phyloP scores from a whole-genome alignment of 2,329 filamentous ascomycete genomes.

The Aciculosporium take region DNA sequence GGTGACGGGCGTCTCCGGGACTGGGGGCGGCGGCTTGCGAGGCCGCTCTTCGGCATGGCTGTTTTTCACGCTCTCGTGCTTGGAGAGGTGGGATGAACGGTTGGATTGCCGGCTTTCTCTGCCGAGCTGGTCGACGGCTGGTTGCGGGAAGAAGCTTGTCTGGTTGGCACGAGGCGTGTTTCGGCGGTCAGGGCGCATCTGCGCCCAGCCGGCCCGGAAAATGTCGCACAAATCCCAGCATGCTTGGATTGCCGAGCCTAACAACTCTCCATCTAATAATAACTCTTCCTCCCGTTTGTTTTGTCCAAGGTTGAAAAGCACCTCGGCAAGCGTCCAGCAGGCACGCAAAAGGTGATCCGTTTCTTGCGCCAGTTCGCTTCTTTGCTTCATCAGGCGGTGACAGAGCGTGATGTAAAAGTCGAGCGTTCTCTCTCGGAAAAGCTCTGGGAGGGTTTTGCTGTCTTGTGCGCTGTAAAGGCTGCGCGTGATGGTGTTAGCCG shows the following conservation, averaged over 20 bases:
- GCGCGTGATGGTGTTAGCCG: background rate
- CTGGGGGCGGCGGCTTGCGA: conserved; percentile 31
- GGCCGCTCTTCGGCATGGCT: conserved; percentile 31
- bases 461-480: conserved; percentile 84
- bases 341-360: conserved; percentile 72
- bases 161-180: conserved; percentile 75
- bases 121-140: conserved; percentile 34
- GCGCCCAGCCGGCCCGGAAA: conserved; percentile 83
- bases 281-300: conserved; percentile 59
- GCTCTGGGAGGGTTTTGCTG: conserved; percentile 59
- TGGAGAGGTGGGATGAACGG: conserved; percentile 36
- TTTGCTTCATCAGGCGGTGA: conserved; percentile 91
- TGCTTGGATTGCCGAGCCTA: conserved; percentile 78
- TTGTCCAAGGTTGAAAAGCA: conserved; percentile 82
- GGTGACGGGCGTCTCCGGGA: conserved; percentile 84
- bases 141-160: conserved; percentile 48
- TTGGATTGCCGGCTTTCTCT: conserved; percentile 36
- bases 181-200: conserved; percentile 69
- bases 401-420: conserved; percentile 93
- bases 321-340: conserved; percentile 83
- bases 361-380: conserved; percentile 62
- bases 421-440: conserved; percentile 76
- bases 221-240: conserved; percentile 93
- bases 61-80: conserved; percentile 38
- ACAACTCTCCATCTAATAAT: conserved; percentile 65